These are phyloP conservation scores for Ascochyta viciae-villosae DNA, from an alignment of 2,329 filamentous ascomycete genomes.

Conservation along the genomic window DNA sequence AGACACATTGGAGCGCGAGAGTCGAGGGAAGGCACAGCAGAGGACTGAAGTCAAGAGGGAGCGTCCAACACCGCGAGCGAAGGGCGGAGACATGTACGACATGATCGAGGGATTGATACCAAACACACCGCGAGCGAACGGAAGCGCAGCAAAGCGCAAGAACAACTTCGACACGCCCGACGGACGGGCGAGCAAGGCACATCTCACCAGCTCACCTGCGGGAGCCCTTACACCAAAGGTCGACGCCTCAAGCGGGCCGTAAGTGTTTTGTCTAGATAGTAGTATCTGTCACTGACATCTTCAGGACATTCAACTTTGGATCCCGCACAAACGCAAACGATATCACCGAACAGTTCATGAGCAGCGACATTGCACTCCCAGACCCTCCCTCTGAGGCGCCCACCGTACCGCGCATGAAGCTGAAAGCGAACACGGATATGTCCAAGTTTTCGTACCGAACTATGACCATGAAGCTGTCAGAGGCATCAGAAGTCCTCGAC, in stretches of 20 bases:
- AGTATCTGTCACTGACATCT: slow-evolving; percentile 17
- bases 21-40: slow-evolving; percentile 69
- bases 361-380: slow-evolving; percentile 71
- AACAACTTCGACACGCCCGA: slow-evolving; percentile 59
- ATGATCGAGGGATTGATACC: slow-evolving; percentile 66
- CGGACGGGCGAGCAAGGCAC: slow-evolving; percentile 51
- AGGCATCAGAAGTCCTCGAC: slow-evolving; percentile 91
- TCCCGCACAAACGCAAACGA: slow-evolving; percentile 82
- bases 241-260: slow-evolving; percentile 51
- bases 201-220: slow-evolving; percentile 60
- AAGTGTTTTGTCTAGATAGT: slow-evolving; percentile 24
- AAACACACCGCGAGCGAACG: slow-evolving; percentile 53
- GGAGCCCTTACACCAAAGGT: slow-evolving; percentile 42
- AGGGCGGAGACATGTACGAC: slow-evolving; percentile 75
- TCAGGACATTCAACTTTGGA: slow-evolving; percentile 70
- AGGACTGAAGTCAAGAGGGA: slow-evolving; percentile 67
- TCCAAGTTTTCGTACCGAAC: slow-evolving; percentile 92
- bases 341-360: slow-evolving; percentile 77
- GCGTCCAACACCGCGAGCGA: slow-evolving; percentile 65
- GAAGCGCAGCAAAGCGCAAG: slow-evolving; percentile 62
- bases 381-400: slow-evolving; percentile 76
- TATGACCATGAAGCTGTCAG: slow-evolving; percentile 92
- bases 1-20: slow-evolving; percentile 80
- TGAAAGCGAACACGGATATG: slow-evolving; percentile 85
- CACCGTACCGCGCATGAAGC: slow-evolving; percentile 78